phyloP scores from a whole-genome alignment of 495 filamentous ascomycete genomes.

The Parathielavia hyrcaniae region DNA sequence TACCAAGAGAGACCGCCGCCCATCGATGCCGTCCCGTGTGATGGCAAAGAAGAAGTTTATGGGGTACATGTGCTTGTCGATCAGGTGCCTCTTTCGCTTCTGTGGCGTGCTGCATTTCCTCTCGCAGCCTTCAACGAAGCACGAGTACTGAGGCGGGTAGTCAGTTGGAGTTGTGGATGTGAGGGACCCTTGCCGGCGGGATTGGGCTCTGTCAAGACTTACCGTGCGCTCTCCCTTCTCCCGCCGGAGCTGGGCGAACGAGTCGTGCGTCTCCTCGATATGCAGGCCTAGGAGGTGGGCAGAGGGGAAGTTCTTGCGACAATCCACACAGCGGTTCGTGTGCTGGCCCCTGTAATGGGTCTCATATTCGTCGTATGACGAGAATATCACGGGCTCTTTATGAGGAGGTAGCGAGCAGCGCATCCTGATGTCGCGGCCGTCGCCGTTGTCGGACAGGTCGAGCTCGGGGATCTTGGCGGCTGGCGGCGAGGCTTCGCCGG shows the following conservation, averaged over 20 bases:
- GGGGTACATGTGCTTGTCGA: constrained; percentile 93
- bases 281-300: constrained; percentile 69
- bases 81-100: constrained; percentile 79
- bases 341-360: constrained; percentile 76
- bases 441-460: constrained; percentile 28
- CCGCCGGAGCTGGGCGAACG: constrained; percentile 59
- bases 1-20: constrained; percentile 65
- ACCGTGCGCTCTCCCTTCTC: constrained; percentile 85
- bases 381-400: constrained; percentile 58
- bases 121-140: constrained; percentile 86
- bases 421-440: constrained; percentile 46
- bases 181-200: background rate
- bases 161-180: background rate
- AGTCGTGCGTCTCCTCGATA: constrained; percentile 89
- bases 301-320: constrained; percentile 70
- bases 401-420: constrained; percentile 78
- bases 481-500: constrained; percentile 21
- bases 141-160: constrained; percentile 58
- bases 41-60: constrained; percentile 86
- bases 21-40: constrained; percentile 82
- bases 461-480: constrained; percentile 41
- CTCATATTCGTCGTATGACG: constrained; percentile 76
- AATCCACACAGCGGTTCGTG: constrained; percentile 77
- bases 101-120: constrained; percentile 74
- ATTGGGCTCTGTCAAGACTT: constrained; percentile 30